These are phyloP conservation scores for Thielaviopsis euricoi DNA, from an alignment of 2,329 filamentous ascomycete species.

Conservation along the genomic window DNA sequence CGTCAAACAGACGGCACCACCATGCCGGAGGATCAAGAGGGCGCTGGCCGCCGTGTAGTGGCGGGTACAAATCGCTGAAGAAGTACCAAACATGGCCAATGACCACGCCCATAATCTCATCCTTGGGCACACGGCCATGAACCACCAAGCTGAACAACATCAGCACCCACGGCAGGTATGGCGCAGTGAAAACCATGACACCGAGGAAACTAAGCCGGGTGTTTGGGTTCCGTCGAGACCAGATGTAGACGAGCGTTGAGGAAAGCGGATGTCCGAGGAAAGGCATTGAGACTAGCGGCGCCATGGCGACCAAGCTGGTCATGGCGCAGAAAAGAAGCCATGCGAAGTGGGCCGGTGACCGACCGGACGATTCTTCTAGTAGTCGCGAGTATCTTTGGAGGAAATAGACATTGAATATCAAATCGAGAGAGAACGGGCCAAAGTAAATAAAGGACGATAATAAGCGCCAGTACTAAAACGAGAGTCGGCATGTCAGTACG, in stretches of 20 bases:
- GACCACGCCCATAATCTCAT: constrained; percentile 88
- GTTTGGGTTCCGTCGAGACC: constrained; percentile 88
- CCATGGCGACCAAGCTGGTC: constrained; percentile 60
- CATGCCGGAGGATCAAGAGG: constrained; percentile 79
- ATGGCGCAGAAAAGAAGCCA: constrained; percentile 85
- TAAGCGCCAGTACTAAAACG: constrained; percentile 77
- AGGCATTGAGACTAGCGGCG: constrained; percentile 75
- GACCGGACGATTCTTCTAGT: constrained; percentile 84
- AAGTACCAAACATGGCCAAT: constrained; percentile 98
- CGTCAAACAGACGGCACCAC: constrained; percentile 76
- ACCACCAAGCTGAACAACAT: constrained; percentile 86
- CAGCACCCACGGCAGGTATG: constrained; percentile 89
- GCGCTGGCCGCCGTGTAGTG: constrained; percentile 66
- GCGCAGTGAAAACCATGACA: constrained; percentile 77
- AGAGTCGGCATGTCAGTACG: constrained; percentile 1
- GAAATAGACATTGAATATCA: constrained; percentile 97
- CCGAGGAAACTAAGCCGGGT: constrained; percentile 80
- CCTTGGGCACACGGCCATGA: constrained; percentile 78
- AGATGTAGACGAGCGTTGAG: constrained; percentile 92
- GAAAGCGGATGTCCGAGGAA: constrained; percentile 90
- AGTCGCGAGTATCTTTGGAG: constrained; percentile 90
- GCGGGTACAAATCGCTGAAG: constrained; percentile 91
- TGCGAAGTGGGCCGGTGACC: constrained; percentile 82
- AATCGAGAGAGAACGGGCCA: constrained; percentile 80
- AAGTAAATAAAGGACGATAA: constrained; percentile 95